These are phyloP conservation scores for Cordyceps tenuipes DNA, from an alignment of 2,329 filamentous ascomycete genomes.

Conservation along the genomic window DNA sequence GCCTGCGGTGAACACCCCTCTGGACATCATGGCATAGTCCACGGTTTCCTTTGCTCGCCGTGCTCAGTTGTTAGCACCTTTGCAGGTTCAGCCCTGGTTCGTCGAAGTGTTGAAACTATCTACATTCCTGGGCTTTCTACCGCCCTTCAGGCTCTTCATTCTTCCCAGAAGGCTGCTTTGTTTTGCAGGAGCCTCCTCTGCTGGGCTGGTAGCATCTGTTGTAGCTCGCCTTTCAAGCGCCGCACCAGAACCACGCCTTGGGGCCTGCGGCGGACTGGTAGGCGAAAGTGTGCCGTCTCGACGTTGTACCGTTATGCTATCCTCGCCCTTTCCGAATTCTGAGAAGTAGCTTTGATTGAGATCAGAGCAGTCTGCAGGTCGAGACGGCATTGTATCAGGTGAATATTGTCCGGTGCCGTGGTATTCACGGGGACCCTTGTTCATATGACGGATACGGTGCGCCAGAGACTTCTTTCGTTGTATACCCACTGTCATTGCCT, in stretches of 20 bases:
- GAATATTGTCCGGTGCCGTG: conserved; percentile 44
- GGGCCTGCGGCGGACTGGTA: conserved; percentile 49
- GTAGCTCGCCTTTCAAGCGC: conserved; percentile 58
- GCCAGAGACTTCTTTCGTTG: conserved; percentile 91
- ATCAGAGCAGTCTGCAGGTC: conserved; percentile 25
- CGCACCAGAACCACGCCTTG: conserved; percentile 29
- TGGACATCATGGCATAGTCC: not conserved
- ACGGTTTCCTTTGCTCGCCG: not conserved
- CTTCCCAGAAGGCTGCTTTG: conserved; percentile 62
- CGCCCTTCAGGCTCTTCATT: conserved; percentile 75
- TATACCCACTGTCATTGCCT: conserved; percentile 52
- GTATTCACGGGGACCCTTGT: conserved; percentile 56
- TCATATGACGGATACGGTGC: conserved; percentile 81
- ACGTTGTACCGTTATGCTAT: conserved; percentile 39
- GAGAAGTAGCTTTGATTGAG: conserved; percentile 69
- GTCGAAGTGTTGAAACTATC: conserved; percentile 20
- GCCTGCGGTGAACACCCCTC: no score
- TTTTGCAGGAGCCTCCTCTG: conserved; percentile 35
- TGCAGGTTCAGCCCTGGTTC: conserved; percentile 11
- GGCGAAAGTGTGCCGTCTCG: conserved; percentile 35
- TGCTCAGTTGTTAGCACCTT: not conserved
- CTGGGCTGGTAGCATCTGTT: conserved; percentile 39
- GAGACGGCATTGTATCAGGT: conserved; percentile 28
- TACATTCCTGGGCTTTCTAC: conserved; percentile 38
- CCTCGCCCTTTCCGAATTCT: conserved; percentile 58